Evolutionary conservation across 495 filamentous ascomycete species (phyloP).

Genomic region (Mytilinidion resinicola): DNA sequence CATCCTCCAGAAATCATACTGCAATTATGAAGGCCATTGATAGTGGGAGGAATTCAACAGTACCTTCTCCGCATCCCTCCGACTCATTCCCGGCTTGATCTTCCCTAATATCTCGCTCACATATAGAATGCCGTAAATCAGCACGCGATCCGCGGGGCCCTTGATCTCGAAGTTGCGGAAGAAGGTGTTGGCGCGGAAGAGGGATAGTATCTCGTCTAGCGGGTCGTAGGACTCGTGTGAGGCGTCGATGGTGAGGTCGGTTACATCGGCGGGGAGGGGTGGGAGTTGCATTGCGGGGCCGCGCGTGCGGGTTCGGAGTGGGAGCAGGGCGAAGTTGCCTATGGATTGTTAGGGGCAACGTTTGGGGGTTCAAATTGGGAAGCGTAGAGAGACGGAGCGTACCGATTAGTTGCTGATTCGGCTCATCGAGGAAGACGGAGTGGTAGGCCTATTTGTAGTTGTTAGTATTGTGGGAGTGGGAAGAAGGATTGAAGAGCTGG

Average conservation of each 20-base stretch:
- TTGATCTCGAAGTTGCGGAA: constrained; percentile 99
- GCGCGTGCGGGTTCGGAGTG: constrained; percentile 84
- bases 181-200: constrained; percentile 96
- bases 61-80: constrained; percentile 42
- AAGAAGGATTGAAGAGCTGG: neutral
- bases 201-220: constrained; percentile 82
- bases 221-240: constrained; percentile 88
- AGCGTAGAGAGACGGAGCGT: constrained; percentile 25
- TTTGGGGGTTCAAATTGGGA: constrained; percentile 14
- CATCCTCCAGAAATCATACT: too few relatives aligned
- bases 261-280: constrained; percentile 59
- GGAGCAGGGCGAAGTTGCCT: constrained; percentile 92
- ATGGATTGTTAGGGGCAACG: neutral
- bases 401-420: constrained; percentile 61
- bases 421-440: constrained; percentile 84
- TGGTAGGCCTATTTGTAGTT: constrained; percentile 65
- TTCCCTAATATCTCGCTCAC: constrained; percentile 80
- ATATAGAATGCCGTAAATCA: constrained; percentile 96
- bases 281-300: constrained; percentile 85
- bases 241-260: constrained; percentile 67
- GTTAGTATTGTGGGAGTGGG: constrained; percentile 14
- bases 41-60: constrained; percentile 12
- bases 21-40: too few relatives aligned
- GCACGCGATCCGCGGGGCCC: constrained; percentile 84
- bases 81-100: constrained; percentile 64